Evolutionary conservation across 768 basidiomycete genomes (phyloP).

Genomic region (Suillus paluster): DNA sequence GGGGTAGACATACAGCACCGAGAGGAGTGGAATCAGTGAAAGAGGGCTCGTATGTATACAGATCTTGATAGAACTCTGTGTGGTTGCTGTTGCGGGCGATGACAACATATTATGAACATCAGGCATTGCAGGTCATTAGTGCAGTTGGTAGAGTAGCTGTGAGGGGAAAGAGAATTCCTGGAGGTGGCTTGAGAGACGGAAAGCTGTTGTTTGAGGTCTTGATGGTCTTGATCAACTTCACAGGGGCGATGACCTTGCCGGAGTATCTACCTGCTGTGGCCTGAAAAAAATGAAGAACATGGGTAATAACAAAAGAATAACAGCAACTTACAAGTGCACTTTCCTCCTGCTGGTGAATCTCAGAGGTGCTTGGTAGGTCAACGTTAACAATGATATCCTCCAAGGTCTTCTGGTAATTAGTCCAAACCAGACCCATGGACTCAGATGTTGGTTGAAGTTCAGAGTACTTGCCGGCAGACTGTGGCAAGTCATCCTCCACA

Average conservation of each 20-base stretch:
- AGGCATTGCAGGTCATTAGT: slow-evolving; percentile 12
- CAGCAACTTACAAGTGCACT: slow-evolving; percentile 59
- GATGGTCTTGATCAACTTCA: slow-evolving; percentile 78
- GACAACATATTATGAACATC: slow-evolving; percentile 76
- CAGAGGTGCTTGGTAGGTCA: slow-evolving; percentile 77
- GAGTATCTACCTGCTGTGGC: slow-evolving; percentile 83
- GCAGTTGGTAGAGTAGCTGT: not conserved
- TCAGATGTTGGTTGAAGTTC: slow-evolving; percentile 72
- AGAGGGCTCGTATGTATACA: slow-evolving; percentile 63
- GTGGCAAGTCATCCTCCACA: slow-evolving; percentile 56
- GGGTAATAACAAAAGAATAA: not conserved
- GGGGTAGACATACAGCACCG: slow-evolving; percentile 57
- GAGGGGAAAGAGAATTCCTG: slow-evolving; percentile 29
- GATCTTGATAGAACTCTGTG: slow-evolving; percentile 70
- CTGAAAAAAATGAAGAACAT: slow-evolving; percentile 33
- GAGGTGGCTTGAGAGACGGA: slow-evolving; percentile 51
- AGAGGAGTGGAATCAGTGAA: slow-evolving; percentile 74
- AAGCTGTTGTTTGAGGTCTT: slow-evolving; percentile 68
- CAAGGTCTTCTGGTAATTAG: slow-evolving; percentile 77
- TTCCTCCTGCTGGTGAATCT: slow-evolving; percentile 68
- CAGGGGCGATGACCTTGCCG: slow-evolving; percentile 82
- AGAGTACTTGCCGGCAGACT: slow-evolving; percentile 51
- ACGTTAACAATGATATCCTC: slow-evolving; percentile 86
- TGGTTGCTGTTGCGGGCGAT: slow-evolving; percentile 81
- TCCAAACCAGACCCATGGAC: slow-evolving; percentile 69